Evolutionary conservation across 768 basidiomycete genomes (phyloP), one percentile per base, ranked within the genome.

Genomic region (Hydnomerulius pinastri): DNA sequence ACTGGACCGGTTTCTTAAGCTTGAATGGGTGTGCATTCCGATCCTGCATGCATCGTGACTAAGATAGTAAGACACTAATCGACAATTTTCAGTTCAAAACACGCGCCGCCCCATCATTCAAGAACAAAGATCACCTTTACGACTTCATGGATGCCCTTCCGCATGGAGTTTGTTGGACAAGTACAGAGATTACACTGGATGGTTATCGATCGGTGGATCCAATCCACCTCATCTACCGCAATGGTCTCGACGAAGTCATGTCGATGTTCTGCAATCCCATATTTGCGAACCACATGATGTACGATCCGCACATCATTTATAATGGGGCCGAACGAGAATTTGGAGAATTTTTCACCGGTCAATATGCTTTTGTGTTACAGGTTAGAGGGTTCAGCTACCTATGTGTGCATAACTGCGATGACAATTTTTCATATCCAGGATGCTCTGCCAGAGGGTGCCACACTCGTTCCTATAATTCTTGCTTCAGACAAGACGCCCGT

Each of bases 401-500:
- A n/a, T n/a, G n/a, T n/a, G n/a, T n/a, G n/a, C n/a, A n/a, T n/a
- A n/a, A n/a, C n/a, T n/a, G n/a, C n/a, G n/a, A n/a, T 25, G 30
- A 45, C 53, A 12, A 42, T 37, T 27, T 3, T 10, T 13, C 29
- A 30, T 9, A 13, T 13, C 2, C 29, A 30, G 29, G n/a, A n/a
- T n/a, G n/a, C n/a, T n/a, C 6, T 30, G 9, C 29, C 29, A 30
- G 29, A 10, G 29, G 29, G 15, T 12, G 55, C 59, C 0, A 71
- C 66, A 0, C 51, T 72, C n/a, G 43, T 71, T 7, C 65, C 70
- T 1, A 55, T 60, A 0, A 58, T 72, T 9, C 44, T 61, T 1
- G 63, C 65, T 3, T 68, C 66, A 0, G 66, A 72, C 46, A 73
- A 73, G 43, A 71, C 70, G 6, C 61, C 61, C 18, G 60, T 73